Evolutionary conservation across 2,329 filamentous ascomycete genomes (phyloP).

Genomic region (Alternaria alternata): DNA sequence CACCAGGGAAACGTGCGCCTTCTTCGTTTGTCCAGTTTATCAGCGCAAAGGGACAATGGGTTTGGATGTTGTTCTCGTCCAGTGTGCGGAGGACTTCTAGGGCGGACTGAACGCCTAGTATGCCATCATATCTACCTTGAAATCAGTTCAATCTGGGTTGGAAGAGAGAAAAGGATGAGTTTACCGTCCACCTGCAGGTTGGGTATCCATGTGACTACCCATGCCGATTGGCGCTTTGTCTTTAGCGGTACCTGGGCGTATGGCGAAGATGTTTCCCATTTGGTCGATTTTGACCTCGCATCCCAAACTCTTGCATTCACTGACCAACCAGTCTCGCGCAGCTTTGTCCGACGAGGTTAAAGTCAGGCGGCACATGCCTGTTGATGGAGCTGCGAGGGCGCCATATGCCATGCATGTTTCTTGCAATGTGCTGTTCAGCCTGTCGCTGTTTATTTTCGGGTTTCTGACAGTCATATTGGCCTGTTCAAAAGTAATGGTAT

Average conservation of each 20-base stretch:
- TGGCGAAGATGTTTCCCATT: constrained; percentile 48
- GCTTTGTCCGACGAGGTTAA: constrained; percentile 53
- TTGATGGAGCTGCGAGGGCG: constrained; percentile 47
- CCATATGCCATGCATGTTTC: constrained; percentile 40
- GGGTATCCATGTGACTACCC: constrained; percentile 62
- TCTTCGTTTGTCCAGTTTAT: constrained; percentile 86
- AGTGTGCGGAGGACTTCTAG: constrained; percentile 51
- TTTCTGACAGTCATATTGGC: constrained; percentile 11
- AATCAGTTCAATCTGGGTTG: too few species aligned
- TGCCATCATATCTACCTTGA: constrained; percentile 70
- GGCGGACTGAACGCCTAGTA: constrained; percentile 73
- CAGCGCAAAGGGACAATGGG: constrained; percentile 71
- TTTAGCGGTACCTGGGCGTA: constrained; percentile 44
- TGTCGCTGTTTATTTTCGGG: constrained; percentile 33
- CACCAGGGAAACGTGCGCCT: constrained; percentile 77
- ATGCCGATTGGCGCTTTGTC: constrained; percentile 58
- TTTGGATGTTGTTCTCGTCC: constrained; percentile 43
- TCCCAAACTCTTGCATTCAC: constrained; percentile 36
- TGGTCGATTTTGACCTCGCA: constrained; percentile 46
- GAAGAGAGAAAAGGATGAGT: too few species aligned
- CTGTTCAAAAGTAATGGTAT: not conserved
- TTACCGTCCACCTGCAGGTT: constrained; percentile 51
- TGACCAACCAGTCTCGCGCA: constrained; percentile 42
- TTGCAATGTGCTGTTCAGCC: constrained; percentile 35
- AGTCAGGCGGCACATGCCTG: constrained; percentile 77